Evolutionary conservation across 768 basidiomycete species (phyloP).

Genomic region (Hygrocybe punicea): DNA sequence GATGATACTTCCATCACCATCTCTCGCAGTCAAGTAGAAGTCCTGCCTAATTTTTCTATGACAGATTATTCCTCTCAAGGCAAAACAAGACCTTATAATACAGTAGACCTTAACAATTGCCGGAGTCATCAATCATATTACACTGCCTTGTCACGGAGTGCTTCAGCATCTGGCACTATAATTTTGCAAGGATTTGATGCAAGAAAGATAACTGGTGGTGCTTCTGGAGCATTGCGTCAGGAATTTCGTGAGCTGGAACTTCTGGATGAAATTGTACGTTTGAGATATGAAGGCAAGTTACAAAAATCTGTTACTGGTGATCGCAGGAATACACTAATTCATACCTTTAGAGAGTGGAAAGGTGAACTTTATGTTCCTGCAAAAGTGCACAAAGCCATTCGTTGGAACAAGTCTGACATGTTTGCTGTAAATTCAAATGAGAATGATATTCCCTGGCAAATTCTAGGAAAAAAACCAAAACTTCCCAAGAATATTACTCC

Average conservation of each 20-base stretch:
- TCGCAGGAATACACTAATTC: background rate
- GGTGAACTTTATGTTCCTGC: slow-evolving; percentile 2
- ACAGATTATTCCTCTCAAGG: slow-evolving; percentile 27
- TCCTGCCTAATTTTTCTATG: slow-evolving; percentile 28
- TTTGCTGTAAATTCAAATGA: too few relatives aligned
- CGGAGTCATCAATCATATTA: slow-evolving; percentile 14
- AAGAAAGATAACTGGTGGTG: slow-evolving; percentile 15
- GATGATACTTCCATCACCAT: slow-evolving; percentile 17
- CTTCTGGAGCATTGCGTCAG: slow-evolving; percentile 14
- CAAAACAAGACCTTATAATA: slow-evolving; percentile 23
- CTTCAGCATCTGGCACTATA: slow-evolving; percentile 19
- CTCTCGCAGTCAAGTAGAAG: slow-evolving; percentile 22
- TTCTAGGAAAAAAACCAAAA: too few relatives aligned
- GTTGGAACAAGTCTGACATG: background rate
- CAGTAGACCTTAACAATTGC: slow-evolving; percentile 22
- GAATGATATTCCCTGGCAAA: too few relatives aligned
- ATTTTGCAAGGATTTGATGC: slow-evolving; percentile 26
- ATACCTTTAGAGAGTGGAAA: background rate
- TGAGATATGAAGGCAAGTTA: slow-evolving; percentile 11
- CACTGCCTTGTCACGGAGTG: slow-evolving; percentile 17
- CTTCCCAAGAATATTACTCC: too few relatives aligned
- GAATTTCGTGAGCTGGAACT: slow-evolving; percentile 22
- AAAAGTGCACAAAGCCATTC: slow-evolving; percentile 2
- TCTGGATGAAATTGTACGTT: slow-evolving; percentile 21
- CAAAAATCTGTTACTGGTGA: background rate